phyloP scores from a whole-genome alignment of 306 rosid genomes.

The Datisca glomerata region DNA sequence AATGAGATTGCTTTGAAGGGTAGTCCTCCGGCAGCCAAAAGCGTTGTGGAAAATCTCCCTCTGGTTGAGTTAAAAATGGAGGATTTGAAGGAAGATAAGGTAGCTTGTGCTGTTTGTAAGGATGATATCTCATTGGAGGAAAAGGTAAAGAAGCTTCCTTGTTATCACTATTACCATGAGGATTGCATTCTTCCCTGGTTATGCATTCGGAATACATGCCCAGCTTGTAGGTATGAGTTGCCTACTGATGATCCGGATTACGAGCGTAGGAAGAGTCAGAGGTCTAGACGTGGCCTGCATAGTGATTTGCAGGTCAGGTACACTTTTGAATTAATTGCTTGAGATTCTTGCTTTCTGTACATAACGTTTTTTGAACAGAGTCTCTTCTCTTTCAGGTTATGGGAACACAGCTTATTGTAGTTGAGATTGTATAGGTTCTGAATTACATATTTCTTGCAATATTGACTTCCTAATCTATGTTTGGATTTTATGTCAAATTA shows the following conservation, averaged over 20 bases:
- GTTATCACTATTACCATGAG: conserved; percentile 70
- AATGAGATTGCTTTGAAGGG: conserved; percentile 51
- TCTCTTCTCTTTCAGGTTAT: conserved; percentile 18
- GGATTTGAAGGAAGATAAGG: conserved; percentile 38
- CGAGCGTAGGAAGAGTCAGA: conserved; percentile 47
- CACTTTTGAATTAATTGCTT: conserved; percentile 27
- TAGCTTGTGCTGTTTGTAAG: conserved; percentile 67
- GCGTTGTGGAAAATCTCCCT: conserved; percentile 59
- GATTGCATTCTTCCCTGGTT: conserved; percentile 93
- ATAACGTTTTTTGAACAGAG: conserved; percentile 21
- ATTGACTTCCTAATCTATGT: conserved; percentile 4
- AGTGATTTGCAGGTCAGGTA: conserved; percentile 29
- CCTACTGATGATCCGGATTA: conserved; percentile 81
- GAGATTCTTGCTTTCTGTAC: conserved; percentile 22
- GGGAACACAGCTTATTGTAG: conserved; percentile 1
- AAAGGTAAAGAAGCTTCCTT: conserved; percentile 71
- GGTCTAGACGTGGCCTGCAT: conserved; percentile 20
- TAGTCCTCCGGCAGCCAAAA: conserved; percentile 61
- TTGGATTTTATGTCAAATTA: background rate
- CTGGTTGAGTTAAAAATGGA: conserved; percentile 47
- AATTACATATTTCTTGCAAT: background rate
- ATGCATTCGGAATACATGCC: conserved; percentile 74
- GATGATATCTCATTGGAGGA: conserved; percentile 51
- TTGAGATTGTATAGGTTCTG: background rate
- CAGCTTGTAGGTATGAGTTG: conserved; percentile 80